Conservation (phyloP, 1,284 basidiomycete species). For the Hemileia vastatrix region DNA sequence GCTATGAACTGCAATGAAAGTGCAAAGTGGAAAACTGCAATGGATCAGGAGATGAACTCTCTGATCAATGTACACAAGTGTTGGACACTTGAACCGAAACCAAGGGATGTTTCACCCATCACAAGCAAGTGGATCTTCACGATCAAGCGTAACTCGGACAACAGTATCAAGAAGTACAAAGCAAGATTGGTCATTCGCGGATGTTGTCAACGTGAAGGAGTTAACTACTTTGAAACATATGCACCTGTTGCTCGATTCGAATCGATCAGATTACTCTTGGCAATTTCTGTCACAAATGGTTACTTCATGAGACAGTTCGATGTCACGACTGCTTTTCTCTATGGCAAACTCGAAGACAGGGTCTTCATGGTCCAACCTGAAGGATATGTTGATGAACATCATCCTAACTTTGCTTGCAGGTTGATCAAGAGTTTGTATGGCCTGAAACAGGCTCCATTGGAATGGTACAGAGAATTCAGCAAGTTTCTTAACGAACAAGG, state of each 20-base stretch:
- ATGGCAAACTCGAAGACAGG: constrained; percentile 1
- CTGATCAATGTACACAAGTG: no score
- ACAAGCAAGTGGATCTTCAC: constrained; percentile 25
- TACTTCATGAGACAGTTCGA: constrained; percentile 14
- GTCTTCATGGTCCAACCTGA: constrained; percentile 19
- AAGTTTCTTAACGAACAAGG: background rate
- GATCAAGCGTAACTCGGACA: constrained; percentile 19
- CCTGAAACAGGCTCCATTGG: constrained; percentile 7
- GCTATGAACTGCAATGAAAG: no score
- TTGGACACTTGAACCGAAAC: no score
- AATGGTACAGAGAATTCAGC: constrained; percentile 11
- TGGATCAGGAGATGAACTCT: no score
- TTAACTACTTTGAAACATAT: constrained; percentile 25
- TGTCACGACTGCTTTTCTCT: constrained; percentile 13
- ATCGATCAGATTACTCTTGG: constrained; percentile 1
- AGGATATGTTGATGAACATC: constrained; percentile 3
- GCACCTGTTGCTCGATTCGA: constrained; percentile 2
- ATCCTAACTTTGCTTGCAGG: constrained; percentile 7
- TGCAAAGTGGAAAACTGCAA: no score
- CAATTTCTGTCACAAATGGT: background rate
- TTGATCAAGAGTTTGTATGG: constrained; percentile 12
- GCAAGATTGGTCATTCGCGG: constrained; percentile 21
- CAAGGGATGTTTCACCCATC: no score
- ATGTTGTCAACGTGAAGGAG: constrained; percentile 20
- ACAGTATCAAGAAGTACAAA: constrained; percentile 15